phyloP scores from a whole-genome alignment of 1,139 yeast species.

The Saccharomycopsis crataegensis region DNA sequence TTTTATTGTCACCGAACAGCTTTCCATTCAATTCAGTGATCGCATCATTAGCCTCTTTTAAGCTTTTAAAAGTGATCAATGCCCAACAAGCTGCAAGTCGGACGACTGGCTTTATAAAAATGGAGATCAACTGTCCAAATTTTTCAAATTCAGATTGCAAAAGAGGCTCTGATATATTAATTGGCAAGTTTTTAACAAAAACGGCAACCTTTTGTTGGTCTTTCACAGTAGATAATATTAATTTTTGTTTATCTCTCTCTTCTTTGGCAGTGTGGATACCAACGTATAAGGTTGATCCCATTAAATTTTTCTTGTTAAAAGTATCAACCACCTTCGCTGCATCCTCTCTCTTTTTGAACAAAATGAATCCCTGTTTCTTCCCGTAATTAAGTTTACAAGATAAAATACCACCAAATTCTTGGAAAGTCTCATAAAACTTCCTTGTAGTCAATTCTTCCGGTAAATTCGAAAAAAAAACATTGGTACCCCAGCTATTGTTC shows the following conservation, averaged over 20 bases:
- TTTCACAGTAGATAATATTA: constrained; percentile 19
- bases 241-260: constrained; percentile 27
- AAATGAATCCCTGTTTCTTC: constrained; percentile 40
- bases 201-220: constrained; percentile 28
- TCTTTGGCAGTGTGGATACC: constrained; percentile 39
- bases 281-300: constrained; percentile 31
- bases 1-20: constrained; percentile 25
- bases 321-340: constrained; percentile 35
- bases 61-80: constrained; percentile 34
- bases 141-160: constrained; percentile 31
- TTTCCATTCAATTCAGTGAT: constrained; percentile 24
- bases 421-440: constrained; percentile 37
- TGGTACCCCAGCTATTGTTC: constrained; percentile 31
- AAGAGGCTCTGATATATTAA: constrained; percentile 30
- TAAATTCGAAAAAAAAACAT: constrained; percentile 34
- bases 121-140: constrained; percentile 36
- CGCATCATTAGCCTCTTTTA: constrained; percentile 25
- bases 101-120: constrained; percentile 32
- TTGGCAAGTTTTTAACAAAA: constrained; percentile 39
- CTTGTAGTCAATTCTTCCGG: constrained; percentile 34
- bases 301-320: constrained; percentile 28
- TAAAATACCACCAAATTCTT: constrained; percentile 33
- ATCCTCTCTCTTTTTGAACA: constrained; percentile 32
- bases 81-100: constrained; percentile 39
- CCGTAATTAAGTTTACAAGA: constrained; percentile 38